A percentile compares a stretch with the other conserved stretches of the same genome.
Conservation (phyloP, 106 monocot species). For the Dendrobium officinale region DNA sequence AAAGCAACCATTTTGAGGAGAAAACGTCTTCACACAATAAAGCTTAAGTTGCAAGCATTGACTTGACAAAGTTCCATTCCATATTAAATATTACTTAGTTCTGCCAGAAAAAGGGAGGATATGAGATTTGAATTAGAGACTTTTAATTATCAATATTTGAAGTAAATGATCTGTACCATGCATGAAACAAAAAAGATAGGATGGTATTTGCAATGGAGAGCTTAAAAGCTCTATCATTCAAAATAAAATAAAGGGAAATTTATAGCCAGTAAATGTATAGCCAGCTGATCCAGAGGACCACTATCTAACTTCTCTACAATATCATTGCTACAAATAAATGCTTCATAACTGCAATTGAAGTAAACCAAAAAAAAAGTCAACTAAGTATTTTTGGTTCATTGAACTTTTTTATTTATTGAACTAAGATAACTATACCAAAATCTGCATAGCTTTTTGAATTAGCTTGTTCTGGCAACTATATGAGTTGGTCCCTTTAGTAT, state of each 20-base stretch:
- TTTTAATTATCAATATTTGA: background rate
- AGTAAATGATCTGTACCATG: background rate
- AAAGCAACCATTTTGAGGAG: background rate
- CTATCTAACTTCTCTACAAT: conserved; percentile 18
- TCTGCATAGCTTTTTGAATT: too few relatives aligned
- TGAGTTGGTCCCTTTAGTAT: too few relatives aligned
- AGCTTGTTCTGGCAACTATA: too few relatives aligned
- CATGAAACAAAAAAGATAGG: background rate
- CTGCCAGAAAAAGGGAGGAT: background rate
- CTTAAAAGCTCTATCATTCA: background rate
- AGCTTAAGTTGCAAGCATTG: background rate
- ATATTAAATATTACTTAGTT: background rate
- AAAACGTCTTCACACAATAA: background rate
- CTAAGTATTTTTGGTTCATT: too few relatives aligned
- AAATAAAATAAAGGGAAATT: too few relatives aligned
- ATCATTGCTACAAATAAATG: conserved; percentile 23
- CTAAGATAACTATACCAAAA: too few relatives aligned
- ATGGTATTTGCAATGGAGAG: background rate
- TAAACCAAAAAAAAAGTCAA: background rate
- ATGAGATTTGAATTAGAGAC: background rate
- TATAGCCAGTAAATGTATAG: conserved; percentile 41
- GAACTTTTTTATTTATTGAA: too few relatives aligned
- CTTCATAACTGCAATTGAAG: conserved; percentile 26
- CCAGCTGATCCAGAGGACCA: conserved; percentile 29
- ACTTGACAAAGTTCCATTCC: background rate